Base-by-base conservation (phyloP, 2,329 filamentous ascomycete genomes). In the Trichoderma hamatum region DNA sequence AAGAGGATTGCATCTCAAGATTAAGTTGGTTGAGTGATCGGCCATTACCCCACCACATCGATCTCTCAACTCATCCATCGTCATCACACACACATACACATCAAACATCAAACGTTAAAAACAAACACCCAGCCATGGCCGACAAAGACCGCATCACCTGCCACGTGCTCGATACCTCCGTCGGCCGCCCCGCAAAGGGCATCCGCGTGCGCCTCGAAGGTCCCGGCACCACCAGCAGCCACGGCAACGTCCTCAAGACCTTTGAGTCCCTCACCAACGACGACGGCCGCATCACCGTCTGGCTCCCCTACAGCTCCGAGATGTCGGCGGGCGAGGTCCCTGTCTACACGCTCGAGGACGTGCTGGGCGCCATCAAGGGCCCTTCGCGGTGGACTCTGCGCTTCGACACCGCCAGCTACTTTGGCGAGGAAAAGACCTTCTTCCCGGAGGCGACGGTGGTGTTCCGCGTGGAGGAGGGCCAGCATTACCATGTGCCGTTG, bases 101-200 rank as follows among this genome's bases (percentile, higher is more conserved):
- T n/a, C 21, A 13, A 26, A 3, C 19, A 14, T 46, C 16, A n/a
- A n/a, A n/a, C n/a, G n/a, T n/a, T 14, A 39, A 64, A 54, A 14
- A 4, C 3, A 39, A 14, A 30, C 7, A 19, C 7, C 46, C 21
- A 32, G 21, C 36, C 43, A 70, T 70, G 69, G 68, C 69, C 49
- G 54, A 51, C 62, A 88, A 86, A 76, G 88, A 89, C 76, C 88
- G 88, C 76, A 95, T 96, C 76, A 95, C 92, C 79, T 95, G 92
- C 84, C 92, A 96, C 84, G 88, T 94, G 79, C 92, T 96, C 78
- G 92, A 96, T 84, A 95, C 92, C 13, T 87, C 89, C n/a, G 82
- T 86, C 71, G 92, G 92, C 76, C 85, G 85, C 69, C 92, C 92
- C 26, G 92, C 88, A 19, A 80, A 84, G 68, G 83, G 84, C 71